Base-by-base conservation (phyloP, 192 early-diverging fungal genomes). In the Powellomyces hirtus region DNA sequence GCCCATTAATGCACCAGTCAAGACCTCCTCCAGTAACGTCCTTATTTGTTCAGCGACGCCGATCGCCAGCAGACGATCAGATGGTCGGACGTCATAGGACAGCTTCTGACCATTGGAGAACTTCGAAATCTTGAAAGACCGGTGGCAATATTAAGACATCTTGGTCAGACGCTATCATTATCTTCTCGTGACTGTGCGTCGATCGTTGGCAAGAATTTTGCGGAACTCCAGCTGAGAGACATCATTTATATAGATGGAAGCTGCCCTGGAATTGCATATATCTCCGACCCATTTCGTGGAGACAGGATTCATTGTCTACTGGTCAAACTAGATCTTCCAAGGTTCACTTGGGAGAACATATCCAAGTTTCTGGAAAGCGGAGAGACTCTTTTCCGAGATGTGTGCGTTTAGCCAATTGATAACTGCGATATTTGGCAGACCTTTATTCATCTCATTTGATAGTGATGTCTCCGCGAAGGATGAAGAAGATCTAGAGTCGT, bases 221-320 rank as follows among this genome's bases (percentile, higher is more conserved):
- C n/a, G n/a, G n/a, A n/a, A n/a, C n/a, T n/a, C n/a, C n/a, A n/a
- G n/a, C n/a, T n/a, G n/a, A n/a, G n/a, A n/a, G n/a, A n/a, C n/a
- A n/a, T n/a, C n/a, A n/a, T n/a, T n/a, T n/a, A n/a, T n/a, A n/a
- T 18, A 56, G 53, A 56, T 3, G 53, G 53, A 16, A 50, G 49
- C 10, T 65, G 42, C 33, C 65, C 65, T 4, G 24, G 38, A 13
- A 58, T 67, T 18, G 26, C 22, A 7, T 67, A 67, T 37, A 18
- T 67, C n/a, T 14, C 31, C 7, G n/a, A 67, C 31, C 65, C 65
- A 1, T 67, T 67, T 33, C 34, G 58, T 11, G 50, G 27, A 14
- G 7, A 34, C 26, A 13, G n/a, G 10, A n/a, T 67, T 8, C 31
- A 57, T 14, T 24, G 37, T 36, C 27, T 67, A 1, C 26, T 56